These are phyloP conservation scores for Colletotrichum acutatum DNA, from an alignment of 2,329 filamentous ascomycete species.

Conservation along the genomic window DNA sequence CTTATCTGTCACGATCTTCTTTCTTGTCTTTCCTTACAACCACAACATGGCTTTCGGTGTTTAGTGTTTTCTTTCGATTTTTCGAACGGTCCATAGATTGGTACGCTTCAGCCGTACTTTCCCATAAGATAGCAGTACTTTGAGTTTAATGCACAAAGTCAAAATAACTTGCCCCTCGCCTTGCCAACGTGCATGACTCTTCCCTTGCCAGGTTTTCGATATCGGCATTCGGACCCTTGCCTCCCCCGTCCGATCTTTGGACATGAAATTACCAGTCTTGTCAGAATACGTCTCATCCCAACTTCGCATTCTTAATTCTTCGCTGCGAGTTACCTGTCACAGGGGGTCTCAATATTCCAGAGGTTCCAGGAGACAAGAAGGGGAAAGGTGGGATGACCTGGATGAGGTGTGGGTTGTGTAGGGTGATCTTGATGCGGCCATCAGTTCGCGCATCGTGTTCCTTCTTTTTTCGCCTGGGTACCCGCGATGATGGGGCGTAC, in stretches of 20 bases:
- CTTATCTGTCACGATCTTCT: slow-evolving; percentile 14
- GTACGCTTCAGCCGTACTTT: slow-evolving; percentile 30
- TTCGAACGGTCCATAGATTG: slow-evolving; percentile 32
- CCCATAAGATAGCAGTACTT: slow-evolving; percentile 29
- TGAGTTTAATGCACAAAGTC: slow-evolving; percentile 29
- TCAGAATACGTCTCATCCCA: neutral
- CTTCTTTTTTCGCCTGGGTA: neutral
- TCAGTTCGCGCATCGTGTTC: neutral
- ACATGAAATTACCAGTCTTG: neutral
- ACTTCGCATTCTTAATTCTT: neutral
- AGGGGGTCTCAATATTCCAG: neutral
- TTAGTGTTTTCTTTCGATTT: slow-evolving; percentile 1
- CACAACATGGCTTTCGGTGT: slow-evolving; percentile 31
- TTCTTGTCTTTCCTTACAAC: slow-evolving; percentile 25
- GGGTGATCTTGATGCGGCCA: neutral
- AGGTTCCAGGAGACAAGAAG: neutral
- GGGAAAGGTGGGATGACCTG: too few relatives aligned
- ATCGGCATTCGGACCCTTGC: too few relatives aligned
- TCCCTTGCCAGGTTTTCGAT: too few relatives aligned
- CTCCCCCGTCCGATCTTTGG: neutral
- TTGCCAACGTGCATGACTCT: neutral
- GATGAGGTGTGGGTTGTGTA: neutral
- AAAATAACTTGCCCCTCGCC: neutral
- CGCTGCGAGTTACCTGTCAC: neutral
- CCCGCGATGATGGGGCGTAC: neutral